A percentile compares a stretch with the other conserved stretches of the same genome.
Conservation (phyloP, 1,284 basidiomycete genomes). For the Pseudozyma hubeiensis region DNA sequence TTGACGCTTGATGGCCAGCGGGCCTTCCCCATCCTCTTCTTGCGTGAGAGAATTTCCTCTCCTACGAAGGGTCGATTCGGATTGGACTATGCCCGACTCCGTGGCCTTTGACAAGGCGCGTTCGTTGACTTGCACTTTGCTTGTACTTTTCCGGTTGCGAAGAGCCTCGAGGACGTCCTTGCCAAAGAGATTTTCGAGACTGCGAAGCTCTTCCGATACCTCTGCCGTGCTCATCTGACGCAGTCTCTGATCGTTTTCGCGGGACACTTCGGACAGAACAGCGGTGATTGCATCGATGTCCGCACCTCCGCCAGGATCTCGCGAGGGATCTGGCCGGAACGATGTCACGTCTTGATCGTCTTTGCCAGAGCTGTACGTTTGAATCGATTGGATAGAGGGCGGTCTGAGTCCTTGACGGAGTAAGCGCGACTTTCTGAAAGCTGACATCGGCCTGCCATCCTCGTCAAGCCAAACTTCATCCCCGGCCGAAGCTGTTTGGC, state of each 20-base stretch:
- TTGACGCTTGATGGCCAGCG: slow-evolving; percentile 82
- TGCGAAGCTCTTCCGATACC: slow-evolving; percentile 54
- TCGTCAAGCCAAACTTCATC: slow-evolving; percentile 57
- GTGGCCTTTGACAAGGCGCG: neutral
- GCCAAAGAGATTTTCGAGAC: slow-evolving; percentile 58
- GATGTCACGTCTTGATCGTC: slow-evolving; percentile 2
- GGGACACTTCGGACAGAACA: slow-evolving; percentile 44
- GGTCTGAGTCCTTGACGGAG: slow-evolving; percentile 39
- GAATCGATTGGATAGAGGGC: slow-evolving; percentile 19
- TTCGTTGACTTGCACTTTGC: slow-evolving; percentile 2
- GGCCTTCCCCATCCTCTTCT: slow-evolving; percentile 77
- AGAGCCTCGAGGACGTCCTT: slow-evolving; percentile 58
- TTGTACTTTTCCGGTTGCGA: slow-evolving; percentile 33
- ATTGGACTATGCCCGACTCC: slow-evolving; percentile 69
- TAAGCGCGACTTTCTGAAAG: slow-evolving; percentile 61
- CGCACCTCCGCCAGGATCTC: slow-evolving; percentile 62
- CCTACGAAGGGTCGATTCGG: slow-evolving; percentile 56
- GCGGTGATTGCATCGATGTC: slow-evolving; percentile 52
- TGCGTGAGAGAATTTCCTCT: slow-evolving; percentile 7
- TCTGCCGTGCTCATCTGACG: slow-evolving; percentile 56
- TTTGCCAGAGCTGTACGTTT: neutral
- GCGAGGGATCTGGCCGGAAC: slow-evolving; percentile 46
- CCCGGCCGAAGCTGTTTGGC: slow-evolving; percentile 6
- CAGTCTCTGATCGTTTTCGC: slow-evolving; percentile 59
- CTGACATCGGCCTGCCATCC: slow-evolving; percentile 59